Base-by-base conservation (phyloP, 148 eudicot genomes). In the Nepenthes gracilis region DNA sequence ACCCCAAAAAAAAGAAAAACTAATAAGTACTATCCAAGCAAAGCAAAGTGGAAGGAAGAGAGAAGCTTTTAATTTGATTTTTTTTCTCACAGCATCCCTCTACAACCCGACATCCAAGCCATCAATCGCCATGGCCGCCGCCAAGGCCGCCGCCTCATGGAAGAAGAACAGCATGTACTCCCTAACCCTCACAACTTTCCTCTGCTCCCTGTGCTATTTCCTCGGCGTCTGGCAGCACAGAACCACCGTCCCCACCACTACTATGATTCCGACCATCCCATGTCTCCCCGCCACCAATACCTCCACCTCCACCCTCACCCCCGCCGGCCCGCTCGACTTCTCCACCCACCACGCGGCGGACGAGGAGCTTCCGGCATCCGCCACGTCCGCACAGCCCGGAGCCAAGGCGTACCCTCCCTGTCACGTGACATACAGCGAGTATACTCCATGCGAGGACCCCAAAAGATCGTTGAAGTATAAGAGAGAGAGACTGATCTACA, bases 361-460 rank as follows among this genome's bases (percentile, higher is more conserved):
- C 57, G 53, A 54, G 3, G 61, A 57, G 57, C 23, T 36, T 33
- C 47, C 73, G 35, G 15, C 57, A 13, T 6, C 70, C 43, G 14
- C 38, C 64, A 1, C 58, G 11, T 12, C 59, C 35, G 62, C 1
- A 35, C 43, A 6, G 35, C 35, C 33, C 23, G 23, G 23, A 10
- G 43, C 35, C 15, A 66, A 63, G 12, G 38, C 33, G 3, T 84
- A 70, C 73, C 90, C 83, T 2, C 63, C 86, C 1, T 88, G 96
- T 47, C 45, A 73, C 12, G 35, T 35, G 0, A 70, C 57, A 65
- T 68, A 58, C 61, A 75, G 69, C 66, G 96, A 88, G 80, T 88
- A 85, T 82, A 88, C 96, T 1, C 96, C 96, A 7, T 88, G 96
- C 67, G 69, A 85, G 75, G 85, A 88, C 68, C 64, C 15, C 2